A percentile compares a stretch with the other conserved stretches of the same genome.
phyloP scores from a whole-genome alignment of 768 basidiomycete species.

The Mycena filopes region DNA sequence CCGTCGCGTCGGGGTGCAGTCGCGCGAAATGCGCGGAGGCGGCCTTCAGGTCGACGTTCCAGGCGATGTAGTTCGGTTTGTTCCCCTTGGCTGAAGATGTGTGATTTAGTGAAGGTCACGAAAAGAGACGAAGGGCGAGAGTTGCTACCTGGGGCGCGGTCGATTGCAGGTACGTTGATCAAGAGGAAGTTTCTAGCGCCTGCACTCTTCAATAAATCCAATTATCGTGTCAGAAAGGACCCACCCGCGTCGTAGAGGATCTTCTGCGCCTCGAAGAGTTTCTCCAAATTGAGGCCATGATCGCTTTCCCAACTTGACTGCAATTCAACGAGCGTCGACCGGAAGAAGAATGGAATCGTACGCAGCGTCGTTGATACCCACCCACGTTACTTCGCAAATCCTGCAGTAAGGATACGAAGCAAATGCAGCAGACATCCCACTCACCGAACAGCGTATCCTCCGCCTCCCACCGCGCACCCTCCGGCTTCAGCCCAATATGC shows the following conservation, averaged over 20 bases:
- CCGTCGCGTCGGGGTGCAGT: slow-evolving; percentile 46
- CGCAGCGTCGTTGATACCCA: slow-evolving; percentile 60
- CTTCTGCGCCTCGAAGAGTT: slow-evolving; percentile 49
- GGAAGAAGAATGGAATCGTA: slow-evolving; percentile 29
- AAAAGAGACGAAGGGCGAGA: background rate
- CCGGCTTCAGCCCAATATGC: slow-evolving; percentile 38
- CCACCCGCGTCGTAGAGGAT: slow-evolving; percentile 43
- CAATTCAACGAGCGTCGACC: background rate
- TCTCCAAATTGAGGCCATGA: slow-evolving; percentile 33
- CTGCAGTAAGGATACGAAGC: background rate
- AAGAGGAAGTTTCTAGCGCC: slow-evolving; percentile 53
- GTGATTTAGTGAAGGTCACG: no score
- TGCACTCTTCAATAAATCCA: background rate
- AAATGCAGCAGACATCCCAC: slow-evolving; percentile 7
- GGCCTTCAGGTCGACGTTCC: slow-evolving; percentile 49
- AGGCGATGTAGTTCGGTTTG: slow-evolving; percentile 31
- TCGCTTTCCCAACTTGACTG: slow-evolving; percentile 14
- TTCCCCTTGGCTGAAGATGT: slow-evolving; percentile 6
- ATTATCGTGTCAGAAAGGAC: background rate
- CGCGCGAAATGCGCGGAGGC: slow-evolving; percentile 39
- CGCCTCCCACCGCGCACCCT: slow-evolving; percentile 44
- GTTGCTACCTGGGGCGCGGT: slow-evolving; percentile 43
- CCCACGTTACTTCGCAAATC: slow-evolving; percentile 52
- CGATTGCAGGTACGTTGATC: slow-evolving; percentile 54
- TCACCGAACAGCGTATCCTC: slow-evolving; percentile 48